Percentiles rank a stretch among this genome's conserved stretches.
These are phyloP conservation scores for Thalassiosira mediterranea DNA, from an alignment of 352 stramenopile species.

Conservation along the genomic window DNA sequence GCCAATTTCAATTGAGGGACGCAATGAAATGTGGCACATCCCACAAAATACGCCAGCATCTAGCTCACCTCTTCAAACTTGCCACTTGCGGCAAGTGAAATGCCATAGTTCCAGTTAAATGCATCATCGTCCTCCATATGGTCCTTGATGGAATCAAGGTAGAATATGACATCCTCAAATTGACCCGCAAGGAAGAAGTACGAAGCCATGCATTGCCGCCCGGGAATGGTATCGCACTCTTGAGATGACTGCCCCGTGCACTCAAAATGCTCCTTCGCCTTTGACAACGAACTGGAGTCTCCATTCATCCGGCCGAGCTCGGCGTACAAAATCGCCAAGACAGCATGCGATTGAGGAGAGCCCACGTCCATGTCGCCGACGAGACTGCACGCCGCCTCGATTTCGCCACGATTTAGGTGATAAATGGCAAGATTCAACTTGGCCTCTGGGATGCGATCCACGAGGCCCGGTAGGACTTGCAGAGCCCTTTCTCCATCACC, in stretches of 20 bases:
- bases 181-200: constrained; percentile 96
- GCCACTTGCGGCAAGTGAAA: constrained; percentile 89
- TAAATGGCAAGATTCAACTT: constrained; percentile 95
- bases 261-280: constrained; percentile 80
- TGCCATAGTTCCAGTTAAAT: constrained; percentile 98
- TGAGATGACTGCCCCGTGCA: constrained; percentile 91
- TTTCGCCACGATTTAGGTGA: constrained; percentile 88
- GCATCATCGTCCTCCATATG: constrained; percentile 86
- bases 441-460: constrained; percentile 92
- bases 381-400: constrained; percentile 93
- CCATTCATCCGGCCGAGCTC: constrained; percentile 85
- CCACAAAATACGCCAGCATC: too few species aligned
- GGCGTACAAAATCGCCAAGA: constrained; percentile 90
- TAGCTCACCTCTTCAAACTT: constrained; percentile 88
- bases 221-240: constrained; percentile 96
- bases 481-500: constrained; percentile 92
- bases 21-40: too few species aligned
- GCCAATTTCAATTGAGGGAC: too few species aligned
- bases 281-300: constrained; percentile 3
- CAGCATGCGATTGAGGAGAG: constrained; percentile 91
- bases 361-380: constrained; percentile 94
- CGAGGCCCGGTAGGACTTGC: constrained; percentile 89
- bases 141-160: constrained; percentile 35
- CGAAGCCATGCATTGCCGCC: constrained; percentile 96
- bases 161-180: constrained; percentile 85